Evolutionary conservation across 495 filamentous ascomycete genomes (phyloP).

Genomic region (Annulohypoxylon maeteangense): DNA sequence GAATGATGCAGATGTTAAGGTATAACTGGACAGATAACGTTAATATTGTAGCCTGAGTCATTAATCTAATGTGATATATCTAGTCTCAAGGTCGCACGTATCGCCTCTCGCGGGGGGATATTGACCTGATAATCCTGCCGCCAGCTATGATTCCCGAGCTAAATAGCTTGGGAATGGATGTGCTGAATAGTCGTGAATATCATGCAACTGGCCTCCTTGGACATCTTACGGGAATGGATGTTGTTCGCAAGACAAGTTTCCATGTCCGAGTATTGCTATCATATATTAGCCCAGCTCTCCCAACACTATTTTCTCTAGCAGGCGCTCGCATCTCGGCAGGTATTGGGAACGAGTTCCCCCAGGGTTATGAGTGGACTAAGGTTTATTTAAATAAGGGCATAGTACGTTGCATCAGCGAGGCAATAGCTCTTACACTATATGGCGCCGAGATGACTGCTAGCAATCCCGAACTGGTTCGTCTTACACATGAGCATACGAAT

Average conservation of each 20-base stretch:
- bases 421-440: neutral
- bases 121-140: constrained; percentile 5
- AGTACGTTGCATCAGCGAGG: constrained; percentile 17
- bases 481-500: constrained; percentile 12
- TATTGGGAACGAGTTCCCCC: neutral
- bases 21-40: too few species aligned
- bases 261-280: constrained; percentile 1
- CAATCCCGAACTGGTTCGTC: neutral
- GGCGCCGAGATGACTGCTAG: neutral
- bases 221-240: constrained; percentile 13
- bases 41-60: too few species aligned
- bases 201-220: constrained; percentile 10
- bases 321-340: neutral
- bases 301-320: neutral
- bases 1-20: too few species aligned
- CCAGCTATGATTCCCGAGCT: constrained; percentile 10
- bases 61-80: too few species aligned
- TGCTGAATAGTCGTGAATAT: constrained; percentile 4
- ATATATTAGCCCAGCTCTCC: neutral
- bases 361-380: neutral
- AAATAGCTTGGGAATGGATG: constrained; percentile 3
- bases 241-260: constrained; percentile 10
- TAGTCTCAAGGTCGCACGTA: constrained; percentile 8
- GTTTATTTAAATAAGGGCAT: neutral
- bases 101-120: constrained; percentile 11